Evolutionary conservation across 2,329 filamentous ascomycete genomes (phyloP).

Genomic region (Colletotrichum lini): DNA sequence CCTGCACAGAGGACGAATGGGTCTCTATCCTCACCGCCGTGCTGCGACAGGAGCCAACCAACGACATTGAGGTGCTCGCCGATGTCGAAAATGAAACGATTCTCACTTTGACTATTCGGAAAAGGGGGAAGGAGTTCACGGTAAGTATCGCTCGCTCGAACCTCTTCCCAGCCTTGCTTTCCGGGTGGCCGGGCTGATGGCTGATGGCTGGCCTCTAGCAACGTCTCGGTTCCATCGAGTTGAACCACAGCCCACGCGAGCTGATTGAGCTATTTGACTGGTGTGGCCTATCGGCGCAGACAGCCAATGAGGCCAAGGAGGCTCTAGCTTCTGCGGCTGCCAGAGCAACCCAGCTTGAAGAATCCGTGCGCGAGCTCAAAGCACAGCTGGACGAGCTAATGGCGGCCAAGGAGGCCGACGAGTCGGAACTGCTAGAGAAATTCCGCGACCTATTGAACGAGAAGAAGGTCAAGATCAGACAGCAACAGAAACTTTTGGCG

Average conservation of each 20-base stretch:
- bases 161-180: constrained; percentile 37
- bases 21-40: constrained; percentile 70
- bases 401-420: constrained; percentile 75
- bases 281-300: constrained; percentile 72
- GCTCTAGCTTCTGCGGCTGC: constrained; percentile 59
- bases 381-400: constrained; percentile 77
- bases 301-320: constrained; percentile 60
- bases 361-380: constrained; percentile 70
- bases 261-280: constrained; percentile 78
- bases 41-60: constrained; percentile 66
- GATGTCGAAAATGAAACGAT: constrained; percentile 66
- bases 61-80: constrained; percentile 73
- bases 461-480: constrained; percentile 84
- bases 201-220: constrained; percentile 61
- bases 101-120: constrained; percentile 75
- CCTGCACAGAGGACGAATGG: constrained; percentile 77
- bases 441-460: constrained; percentile 80
- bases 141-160: constrained; percentile 58
- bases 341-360: constrained; percentile 64
- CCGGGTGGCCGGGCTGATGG: constrained; percentile 31
- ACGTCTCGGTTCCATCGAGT: constrained; percentile 76
- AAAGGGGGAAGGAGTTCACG: constrained; percentile 77
- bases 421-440: constrained; percentile 76
- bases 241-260: constrained; percentile 69
- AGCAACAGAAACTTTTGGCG: constrained; percentile 76